Base-by-base conservation (phyloP, 176 grass and related monocot genomes). In the Oryza nivara region DNA sequence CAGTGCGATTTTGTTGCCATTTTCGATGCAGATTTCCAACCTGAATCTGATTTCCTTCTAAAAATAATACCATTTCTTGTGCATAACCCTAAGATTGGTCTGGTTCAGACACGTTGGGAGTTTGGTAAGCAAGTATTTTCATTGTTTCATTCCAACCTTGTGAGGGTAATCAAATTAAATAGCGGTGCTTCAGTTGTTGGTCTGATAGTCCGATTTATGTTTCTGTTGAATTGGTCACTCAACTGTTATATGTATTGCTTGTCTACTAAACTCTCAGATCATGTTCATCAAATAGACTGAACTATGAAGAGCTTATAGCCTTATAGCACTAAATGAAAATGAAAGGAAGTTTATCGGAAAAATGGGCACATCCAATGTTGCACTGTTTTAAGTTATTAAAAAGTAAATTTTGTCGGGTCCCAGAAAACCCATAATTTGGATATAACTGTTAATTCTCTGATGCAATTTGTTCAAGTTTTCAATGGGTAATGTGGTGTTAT, bases 21-120 rank as follows among this genome's bases (percentile, higher is more conserved):
- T 68, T 95, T 95, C 5, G 90, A 95, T 88, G 90, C 90, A 23
- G 93, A 95, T 91, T 90, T 90, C 78, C 85, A 91, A 67, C 88
- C 93, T 63, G 75, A 89, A 72, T 73, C 88, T 78, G 86, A 95
- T 77, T 95, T 95, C 54, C 93, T 95, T 40, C 45, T 95, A 30
- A 86, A 84, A 89, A 90, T 83, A 51, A n/a, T 95, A 74, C 93
- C 93, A 68, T 95, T 92, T 83, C 86, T 95, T 74, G 81, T 95
- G 20, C 83, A 86, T 70, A 95, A 91, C 89, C 79, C 78, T 6
- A 79, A 88, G 65, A 84, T 95, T 49, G 90, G 82, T 40, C 86
- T 95, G 20, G 88, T 92, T 76, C 93, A 95, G 80, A 79, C 93
- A 81, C 90, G 88, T 56, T 95, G 93, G 93, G 85, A 92, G 51